phyloP scores from a whole-genome alignment of 2,329 filamentous ascomycete species.

The Colletotrichum sp. region DNA sequence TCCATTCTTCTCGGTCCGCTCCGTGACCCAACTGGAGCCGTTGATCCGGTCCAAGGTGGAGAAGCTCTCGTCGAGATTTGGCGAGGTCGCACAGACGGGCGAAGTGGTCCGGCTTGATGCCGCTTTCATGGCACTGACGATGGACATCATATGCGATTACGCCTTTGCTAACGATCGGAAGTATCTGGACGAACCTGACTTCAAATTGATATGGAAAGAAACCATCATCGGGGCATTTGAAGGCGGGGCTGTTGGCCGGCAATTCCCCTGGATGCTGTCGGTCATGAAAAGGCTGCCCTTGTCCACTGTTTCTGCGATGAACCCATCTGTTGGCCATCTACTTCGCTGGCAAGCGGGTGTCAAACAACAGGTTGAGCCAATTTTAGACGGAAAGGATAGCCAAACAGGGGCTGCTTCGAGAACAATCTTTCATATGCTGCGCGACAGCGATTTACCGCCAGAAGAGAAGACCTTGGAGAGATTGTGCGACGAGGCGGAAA shows the following conservation, averaged over 20 bases:
- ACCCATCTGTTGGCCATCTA: neutral
- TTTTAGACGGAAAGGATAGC: neutral
- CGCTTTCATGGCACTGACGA: constrained; percentile 30
- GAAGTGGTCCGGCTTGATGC: constrained; percentile 21
- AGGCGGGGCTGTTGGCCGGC: neutral
- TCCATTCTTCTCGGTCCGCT: constrained; percentile 45
- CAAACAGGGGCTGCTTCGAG: neutral
- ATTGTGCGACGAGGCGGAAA: constrained; percentile 22
- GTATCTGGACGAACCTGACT: constrained; percentile 18
- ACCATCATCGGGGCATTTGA: neutral
- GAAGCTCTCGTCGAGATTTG: constrained; percentile 28
- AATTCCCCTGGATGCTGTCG: neutral
- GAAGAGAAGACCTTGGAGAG: constrained; percentile 21
- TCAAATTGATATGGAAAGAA: neutral
- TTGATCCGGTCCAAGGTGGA: constrained; percentile 35
- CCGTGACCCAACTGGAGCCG: constrained; percentile 37
- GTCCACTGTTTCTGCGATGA: neutral
- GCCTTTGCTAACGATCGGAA: constrained; percentile 33
- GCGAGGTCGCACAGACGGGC: constrained; percentile 27
- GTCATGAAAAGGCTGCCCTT: neutral
- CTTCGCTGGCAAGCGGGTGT: neutral
- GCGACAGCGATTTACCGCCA: neutral
- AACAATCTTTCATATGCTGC: neutral
- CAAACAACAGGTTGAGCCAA: neutral
- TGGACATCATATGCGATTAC: constrained; percentile 40